Conservation (phyloP, 352 stramenopile species). For the Phytophthora cryptogea region DNA sequence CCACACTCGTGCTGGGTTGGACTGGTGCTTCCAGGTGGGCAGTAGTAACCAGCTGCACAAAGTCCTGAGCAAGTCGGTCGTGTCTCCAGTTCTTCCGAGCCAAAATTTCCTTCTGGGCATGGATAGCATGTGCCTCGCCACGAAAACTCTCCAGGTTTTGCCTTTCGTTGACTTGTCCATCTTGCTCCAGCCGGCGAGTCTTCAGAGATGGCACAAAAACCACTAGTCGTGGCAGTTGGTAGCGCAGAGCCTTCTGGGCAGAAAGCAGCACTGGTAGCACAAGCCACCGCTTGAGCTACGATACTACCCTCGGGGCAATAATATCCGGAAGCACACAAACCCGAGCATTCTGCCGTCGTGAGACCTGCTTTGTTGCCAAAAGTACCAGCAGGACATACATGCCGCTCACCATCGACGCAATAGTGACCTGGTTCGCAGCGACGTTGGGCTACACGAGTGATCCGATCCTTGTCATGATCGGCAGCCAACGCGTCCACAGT, state of each 20-base stretch:
- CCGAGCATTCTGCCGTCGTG: constrained; percentile 51
- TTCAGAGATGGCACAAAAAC: constrained; percentile 39
- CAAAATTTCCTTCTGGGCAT: constrained; percentile 72
- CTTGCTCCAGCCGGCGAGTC: constrained; percentile 15
- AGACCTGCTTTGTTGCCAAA: constrained; percentile 55
- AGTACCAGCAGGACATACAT: constrained; percentile 52
- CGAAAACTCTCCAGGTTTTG: constrained; percentile 57
- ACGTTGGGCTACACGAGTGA: constrained; percentile 43
- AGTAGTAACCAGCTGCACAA: constrained; percentile 77
- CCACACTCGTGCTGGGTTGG: constrained; percentile 56
- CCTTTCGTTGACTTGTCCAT: constrained; percentile 35
- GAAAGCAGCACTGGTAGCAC: constrained; percentile 36
- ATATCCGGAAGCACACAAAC: constrained; percentile 62
- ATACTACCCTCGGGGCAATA: constrained; percentile 68
- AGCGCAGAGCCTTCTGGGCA: constrained; percentile 45
- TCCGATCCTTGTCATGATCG: constrained; percentile 10
- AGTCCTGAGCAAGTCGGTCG: constrained; percentile 53
- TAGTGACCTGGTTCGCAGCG: constrained; percentile 69
- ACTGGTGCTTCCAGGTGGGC: constrained; percentile 51
- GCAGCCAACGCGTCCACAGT: constrained; percentile 13
- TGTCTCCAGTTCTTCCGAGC: constrained; percentile 42
- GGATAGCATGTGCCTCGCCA: constrained; percentile 57
- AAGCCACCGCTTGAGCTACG: constrained; percentile 36
- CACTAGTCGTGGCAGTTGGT: constrained; percentile 22
- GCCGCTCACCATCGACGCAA: constrained; percentile 43